Percentiles rank a stretch among this genome's conserved stretches.
These are phyloP conservation scores for Parascedosporium putredinis DNA, from an alignment of 2,329 filamentous ascomycete genomes.

Conservation along the genomic window DNA sequence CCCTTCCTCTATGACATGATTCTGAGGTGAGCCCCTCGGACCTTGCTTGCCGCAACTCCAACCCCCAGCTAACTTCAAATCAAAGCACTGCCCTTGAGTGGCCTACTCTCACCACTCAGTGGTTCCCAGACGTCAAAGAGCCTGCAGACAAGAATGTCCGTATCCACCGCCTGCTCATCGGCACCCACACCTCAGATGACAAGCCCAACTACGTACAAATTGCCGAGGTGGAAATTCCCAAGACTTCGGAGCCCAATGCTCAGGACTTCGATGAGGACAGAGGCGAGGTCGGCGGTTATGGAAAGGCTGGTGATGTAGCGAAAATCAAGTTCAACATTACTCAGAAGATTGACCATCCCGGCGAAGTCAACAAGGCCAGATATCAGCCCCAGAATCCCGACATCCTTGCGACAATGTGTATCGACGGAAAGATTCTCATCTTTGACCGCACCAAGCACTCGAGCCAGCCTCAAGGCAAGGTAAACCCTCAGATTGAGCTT, in stretches of 20 bases:
- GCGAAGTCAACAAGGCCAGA: slow-evolving; percentile 95
- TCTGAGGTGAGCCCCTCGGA: slow-evolving; percentile 48
- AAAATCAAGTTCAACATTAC: slow-evolving; percentile 82
- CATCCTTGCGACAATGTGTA: slow-evolving; percentile 85
- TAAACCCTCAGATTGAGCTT: slow-evolving; percentile 76
- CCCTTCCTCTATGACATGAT: slow-evolving; percentile 98
- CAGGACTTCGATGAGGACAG: slow-evolving; percentile 84
- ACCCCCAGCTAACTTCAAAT: background rate
- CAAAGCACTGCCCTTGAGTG: slow-evolving; percentile 80
- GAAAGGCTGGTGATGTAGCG: slow-evolving; percentile 58
- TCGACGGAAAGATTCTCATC: slow-evolving; percentile 78
- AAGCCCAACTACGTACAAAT: slow-evolving; percentile 90
- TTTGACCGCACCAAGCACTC: slow-evolving; percentile 96
- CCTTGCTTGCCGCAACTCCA: background rate
- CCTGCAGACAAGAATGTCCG: slow-evolving; percentile 78
- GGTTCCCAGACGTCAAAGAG: slow-evolving; percentile 91
- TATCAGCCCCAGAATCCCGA: slow-evolving; percentile 98
- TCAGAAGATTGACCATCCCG: slow-evolving; percentile 92
- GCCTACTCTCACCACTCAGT: slow-evolving; percentile 95
- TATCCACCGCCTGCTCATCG: slow-evolving; percentile 80
- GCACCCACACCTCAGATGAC: slow-evolving; percentile 84
- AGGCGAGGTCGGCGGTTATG: slow-evolving; percentile 90
- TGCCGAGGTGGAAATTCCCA: slow-evolving; percentile 86
- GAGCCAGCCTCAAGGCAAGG: slow-evolving; percentile 59
- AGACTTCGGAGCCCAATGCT: slow-evolving; percentile 60